Base-by-base conservation (phyloP, 306 rosid genomes). In the Vigna trinervia region DNA sequence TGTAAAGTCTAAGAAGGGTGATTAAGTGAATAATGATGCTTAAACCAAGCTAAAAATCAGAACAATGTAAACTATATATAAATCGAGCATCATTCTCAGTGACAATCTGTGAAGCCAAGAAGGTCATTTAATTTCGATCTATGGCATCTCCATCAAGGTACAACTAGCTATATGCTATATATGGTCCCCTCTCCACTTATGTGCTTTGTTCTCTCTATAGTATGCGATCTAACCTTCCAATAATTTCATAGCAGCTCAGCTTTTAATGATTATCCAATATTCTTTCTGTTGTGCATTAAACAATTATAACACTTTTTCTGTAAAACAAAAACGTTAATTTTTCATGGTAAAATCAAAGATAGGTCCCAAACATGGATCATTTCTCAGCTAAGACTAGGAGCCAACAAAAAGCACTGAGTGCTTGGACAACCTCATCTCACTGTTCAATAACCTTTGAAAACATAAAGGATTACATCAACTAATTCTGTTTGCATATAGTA, bases 401-500 rank as follows among this genome's bases (percentile, higher is more conserved):
- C 23, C 22, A 65, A 1, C 14, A 8, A 7, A 65, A 69, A 9
- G 30, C 52, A 46, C n/a, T 47, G 17, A 19, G 71, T 65, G 66
- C 20, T 11, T n/a, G 46, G 26, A 53, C 58, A 53, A 39, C 74
- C 74, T 57, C 71, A 57, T 68, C 20, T 36, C 61, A 72, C 74
- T 45, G 84, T 41, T 43, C 56, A 53, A 73, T 43, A 53, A 71
- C 51, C 50, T 64, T 51, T 57, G 22, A 74, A 45, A 22, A 65
- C 48, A 34, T 50, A 67, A 28, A 20, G 76, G 75, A 38, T 34
- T 61, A 30, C 80, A 68, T 68, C 77, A 68, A 45, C 20, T 69
- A 54, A 73, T 65, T 30, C 5, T 66, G 47, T 62, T 76, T 39
- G 38, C 4, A 52, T 19, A 64, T 39, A 19, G 67, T 20, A 73